Evolutionary conservation across 768 basidiomycete genomes (phyloP).

Genomic region (Arthromyces matolae): DNA sequence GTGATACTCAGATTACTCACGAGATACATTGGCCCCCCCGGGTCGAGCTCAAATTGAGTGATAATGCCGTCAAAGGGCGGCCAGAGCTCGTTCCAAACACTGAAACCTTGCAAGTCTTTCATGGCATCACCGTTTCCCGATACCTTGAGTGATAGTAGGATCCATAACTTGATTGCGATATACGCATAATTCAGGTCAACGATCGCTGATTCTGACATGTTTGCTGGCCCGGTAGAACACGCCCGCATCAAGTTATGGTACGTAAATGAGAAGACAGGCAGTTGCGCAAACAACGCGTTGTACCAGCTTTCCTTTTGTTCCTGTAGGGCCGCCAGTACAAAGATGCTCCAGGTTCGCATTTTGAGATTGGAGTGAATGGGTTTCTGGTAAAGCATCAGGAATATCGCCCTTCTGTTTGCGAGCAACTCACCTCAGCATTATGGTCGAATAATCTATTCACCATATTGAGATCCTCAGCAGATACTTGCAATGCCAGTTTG

Average conservation of each 20-base stretch:
- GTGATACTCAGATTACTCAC: conserved; percentile 25
- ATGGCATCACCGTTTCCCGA: conserved; percentile 23
- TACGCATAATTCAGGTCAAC: conserved; percentile 67
- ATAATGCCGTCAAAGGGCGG: conserved; percentile 60
- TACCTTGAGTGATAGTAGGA: conserved; percentile 49
- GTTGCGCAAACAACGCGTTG: conserved; percentile 43
- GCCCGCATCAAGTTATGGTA: conserved; percentile 45
- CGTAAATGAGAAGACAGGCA: conserved; percentile 44
- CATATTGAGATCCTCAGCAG: conserved; percentile 39
- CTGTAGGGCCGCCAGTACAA: conserved; percentile 52
- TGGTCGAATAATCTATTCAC: conserved; percentile 36
- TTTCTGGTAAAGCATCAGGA: conserved; percentile 26
- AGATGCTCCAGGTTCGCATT: conserved; percentile 64
- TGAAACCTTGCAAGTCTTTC: conserved; percentile 30
- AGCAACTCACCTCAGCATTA: conserved; percentile 31
- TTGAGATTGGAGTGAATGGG: conserved; percentile 29
- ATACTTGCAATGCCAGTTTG: conserved; percentile 48
- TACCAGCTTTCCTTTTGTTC: conserved; percentile 34
- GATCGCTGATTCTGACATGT: conserved; percentile 40
- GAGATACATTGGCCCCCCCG: conserved; percentile 36
- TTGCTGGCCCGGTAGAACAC: conserved; percentile 31
- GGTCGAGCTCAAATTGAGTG: conserved; percentile 45
- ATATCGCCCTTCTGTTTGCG: background rate
- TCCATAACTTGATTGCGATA: conserved; percentile 67
- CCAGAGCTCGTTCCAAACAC: conserved; percentile 78